phyloP scores from a whole-genome alignment of 192 early-diverging fungal genomes.

The Chytriomyces sp. region DNA sequence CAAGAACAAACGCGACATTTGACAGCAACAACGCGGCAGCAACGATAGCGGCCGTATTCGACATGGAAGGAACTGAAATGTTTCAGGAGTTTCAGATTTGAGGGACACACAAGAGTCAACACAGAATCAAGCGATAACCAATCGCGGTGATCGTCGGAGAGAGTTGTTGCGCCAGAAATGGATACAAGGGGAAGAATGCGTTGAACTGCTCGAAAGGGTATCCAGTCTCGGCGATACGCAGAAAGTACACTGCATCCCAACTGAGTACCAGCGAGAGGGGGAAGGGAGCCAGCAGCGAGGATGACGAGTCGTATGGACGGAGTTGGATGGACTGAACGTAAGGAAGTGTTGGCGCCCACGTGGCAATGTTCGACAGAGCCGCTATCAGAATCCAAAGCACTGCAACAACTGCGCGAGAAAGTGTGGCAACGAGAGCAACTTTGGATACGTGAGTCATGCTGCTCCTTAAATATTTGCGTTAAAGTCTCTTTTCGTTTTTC shows the following conservation, averaged over 20 bases:
- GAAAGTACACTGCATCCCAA: conserved; percentile 92
- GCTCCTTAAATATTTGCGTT: too few species aligned
- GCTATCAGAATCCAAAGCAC: too few species aligned
- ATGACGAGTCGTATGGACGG: neutral
- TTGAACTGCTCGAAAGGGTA: conserved; percentile 88
- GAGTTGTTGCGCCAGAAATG: conserved; percentile 58
- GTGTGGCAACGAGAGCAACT: too few species aligned
- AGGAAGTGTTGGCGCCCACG: too few species aligned
- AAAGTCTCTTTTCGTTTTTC: too few species aligned
- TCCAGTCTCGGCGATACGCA: conserved; percentile 61
- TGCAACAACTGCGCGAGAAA: too few species aligned
- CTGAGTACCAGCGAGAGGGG: conserved; percentile 59
- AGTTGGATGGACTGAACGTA: neutral
- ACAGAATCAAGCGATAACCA: neutral
- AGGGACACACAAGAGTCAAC: neutral
- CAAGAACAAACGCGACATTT: conserved; percentile 76
- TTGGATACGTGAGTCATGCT: too few species aligned
- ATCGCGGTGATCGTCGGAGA: neutral
- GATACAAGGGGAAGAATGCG: conserved; percentile 88
- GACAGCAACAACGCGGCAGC: conserved; percentile 68
- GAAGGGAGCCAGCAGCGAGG: conserved; percentile 1
- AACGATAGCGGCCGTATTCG: conserved; percentile 5
- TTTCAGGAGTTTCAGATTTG: neutral
- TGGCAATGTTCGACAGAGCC: too few species aligned
- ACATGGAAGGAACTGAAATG: neutral